Evolutionary conservation across 768 basidiomycete genomes (phyloP), one percentile per base, ranked within the genome.

Genomic region (Boletus pseudopeckii): DNA sequence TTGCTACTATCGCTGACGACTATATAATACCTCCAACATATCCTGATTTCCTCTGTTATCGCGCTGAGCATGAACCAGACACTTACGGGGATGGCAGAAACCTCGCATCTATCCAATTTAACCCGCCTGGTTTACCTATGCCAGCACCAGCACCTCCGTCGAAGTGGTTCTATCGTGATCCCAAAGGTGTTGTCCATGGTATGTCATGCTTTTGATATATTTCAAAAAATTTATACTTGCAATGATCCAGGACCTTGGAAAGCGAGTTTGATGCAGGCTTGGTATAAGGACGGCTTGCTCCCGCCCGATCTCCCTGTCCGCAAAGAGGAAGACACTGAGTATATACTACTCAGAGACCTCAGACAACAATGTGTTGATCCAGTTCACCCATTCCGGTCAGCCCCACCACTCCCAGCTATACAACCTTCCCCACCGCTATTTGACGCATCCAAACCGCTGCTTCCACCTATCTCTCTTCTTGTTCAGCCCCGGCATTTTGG

Each of bases 21-120:
- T 96, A 90, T 69, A 81, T 92, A 53, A 96, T 96, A 48, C 92
- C 92, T 8, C 92, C 92, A 1, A 91, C 91, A 55, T 96, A 96
- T 71, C 80, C 84, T 13, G 77, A 83, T 39, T 91, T 92, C 70
- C 71, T 90, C 54, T 78, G 83, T 41, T 88, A 92, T 65, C 80
- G 86, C 39, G 75, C 74, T 17, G 72, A 79, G 56, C 72, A 85
- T 59, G 90, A 91, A 67, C 78, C 81, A 7, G 81, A 83, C 50
- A 72, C 68, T 22, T 71, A 74, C 30, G 75, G 75, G 48, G 74
- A 64, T 45, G 67, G 69, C 55, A 71, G 72, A 42, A 80, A 83
- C 66, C 72, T 82, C 43, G 72, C 83, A 0, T 82, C 82, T 57
- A 75, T 82, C 33, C 85, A 90, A 64, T 88, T 90, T 60, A 84